phyloP scores from a whole-genome alignment of 1,284 basidiomycete genomes.

The Schizophyllum amplum region DNA sequence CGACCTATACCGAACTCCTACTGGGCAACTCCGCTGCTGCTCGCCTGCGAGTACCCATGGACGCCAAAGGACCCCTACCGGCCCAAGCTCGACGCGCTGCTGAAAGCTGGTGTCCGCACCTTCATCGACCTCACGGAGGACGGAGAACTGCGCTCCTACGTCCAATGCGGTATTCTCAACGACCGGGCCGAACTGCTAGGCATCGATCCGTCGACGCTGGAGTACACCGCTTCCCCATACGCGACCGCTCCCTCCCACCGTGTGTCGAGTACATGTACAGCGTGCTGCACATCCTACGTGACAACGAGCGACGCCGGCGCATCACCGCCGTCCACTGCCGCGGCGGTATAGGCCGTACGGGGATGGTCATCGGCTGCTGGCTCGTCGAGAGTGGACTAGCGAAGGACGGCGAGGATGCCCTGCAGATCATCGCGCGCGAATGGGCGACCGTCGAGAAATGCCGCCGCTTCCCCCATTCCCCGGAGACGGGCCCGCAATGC shows the following conservation, averaged over 20 bases:
- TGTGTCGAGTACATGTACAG: slow-evolving; percentile 44
- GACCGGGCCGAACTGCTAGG: slow-evolving; percentile 43
- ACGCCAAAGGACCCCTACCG: slow-evolving; percentile 43
- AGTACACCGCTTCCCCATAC: slow-evolving; percentile 72
- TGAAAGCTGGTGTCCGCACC: slow-evolving; percentile 61
- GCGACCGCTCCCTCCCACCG: slow-evolving; percentile 55
- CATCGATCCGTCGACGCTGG: slow-evolving; percentile 43
- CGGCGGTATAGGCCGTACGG: slow-evolving; percentile 69
- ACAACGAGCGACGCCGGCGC: slow-evolving; percentile 47
- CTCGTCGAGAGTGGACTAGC: slow-evolving; percentile 59
- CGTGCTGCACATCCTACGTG: slow-evolving; percentile 48
- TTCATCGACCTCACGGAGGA: slow-evolving; percentile 74
- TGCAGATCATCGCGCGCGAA: slow-evolving; percentile 53
- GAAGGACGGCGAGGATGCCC: slow-evolving; percentile 52
- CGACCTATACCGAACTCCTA: slow-evolving; percentile 73
- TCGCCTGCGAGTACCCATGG: slow-evolving; percentile 77
- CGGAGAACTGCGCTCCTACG: slow-evolving; percentile 62
- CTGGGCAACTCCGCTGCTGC: slow-evolving; percentile 63
- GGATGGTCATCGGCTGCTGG: slow-evolving; percentile 71
- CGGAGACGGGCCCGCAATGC: slow-evolving; percentile 71
- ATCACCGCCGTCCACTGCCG: slow-evolving; percentile 66
- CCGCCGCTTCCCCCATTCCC: slow-evolving; percentile 61
- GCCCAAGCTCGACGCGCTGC: slow-evolving; percentile 61
- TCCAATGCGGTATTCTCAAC: slow-evolving; percentile 35
- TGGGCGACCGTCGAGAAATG: slow-evolving; percentile 73